Base-by-base conservation (phyloP, 1,284 basidiomycete species). In the Flammula alnicola region DNA sequence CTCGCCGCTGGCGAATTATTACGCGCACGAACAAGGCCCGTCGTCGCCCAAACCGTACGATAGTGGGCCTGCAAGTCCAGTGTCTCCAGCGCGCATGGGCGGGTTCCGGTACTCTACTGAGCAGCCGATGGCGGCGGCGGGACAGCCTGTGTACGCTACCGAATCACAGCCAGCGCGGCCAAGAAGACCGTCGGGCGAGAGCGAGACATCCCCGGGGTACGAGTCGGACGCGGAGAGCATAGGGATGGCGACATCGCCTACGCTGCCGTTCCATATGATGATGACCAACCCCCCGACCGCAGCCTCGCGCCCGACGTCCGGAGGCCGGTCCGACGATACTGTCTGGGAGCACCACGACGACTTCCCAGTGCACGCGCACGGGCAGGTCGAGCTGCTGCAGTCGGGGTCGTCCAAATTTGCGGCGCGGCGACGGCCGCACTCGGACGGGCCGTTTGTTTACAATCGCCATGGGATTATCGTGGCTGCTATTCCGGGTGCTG, bases 161-260 rank as follows among this genome's bases (percentile, higher is more conserved):
- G 40, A 51, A 8, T 60, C 62, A 16, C 55, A 52, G 23, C 49
- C 42, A 7, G 47, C 44, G n/a, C 52, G 44, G 23, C 50, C 50
- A 36, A 57, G 55, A 19, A 48, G 55, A 37, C 62, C 58, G 27
- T 54, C 38, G 19, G 61, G 57, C 33, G 63, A 47, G 27, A 52
- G 51, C n/a, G 59, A 60, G 32, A 51, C 56, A 31, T 65, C 63
- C 4, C 63, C 63, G 17, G 61, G 61, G 4, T 69, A 68, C 42
- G 69, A 71, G 27, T 63, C 66, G 6, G 71, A 70, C 38, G 61
- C 63, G 22, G 68, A 68, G 50, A 65, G 59, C 38, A 51, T 54
- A 22, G 55, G 26, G 26, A 47, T 47, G 36, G 37, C 51, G 25
- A 47, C 52, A 31, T 55, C 55, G 37, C 39, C 51, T 26, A 44